Base-by-base conservation (phyloP, 176 grass and related monocot species). In the Oryza glaberrima region DNA sequence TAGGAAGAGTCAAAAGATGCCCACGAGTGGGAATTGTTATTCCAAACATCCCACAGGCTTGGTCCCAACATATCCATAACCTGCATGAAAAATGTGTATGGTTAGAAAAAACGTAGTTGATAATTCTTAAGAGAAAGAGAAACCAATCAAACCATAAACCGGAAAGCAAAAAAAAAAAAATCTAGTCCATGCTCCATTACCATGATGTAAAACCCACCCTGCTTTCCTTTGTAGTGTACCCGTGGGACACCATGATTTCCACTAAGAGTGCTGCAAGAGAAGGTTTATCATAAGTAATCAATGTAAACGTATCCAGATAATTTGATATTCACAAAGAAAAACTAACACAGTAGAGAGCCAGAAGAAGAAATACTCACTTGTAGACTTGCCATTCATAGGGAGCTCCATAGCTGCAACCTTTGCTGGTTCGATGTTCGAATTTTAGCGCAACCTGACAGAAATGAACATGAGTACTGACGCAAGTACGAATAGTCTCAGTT, bases 361-460 rank as follows among this genome's bases (percentile, higher is more conserved):
- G n/a, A 19, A 76, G 77, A 68, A 38, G 20, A 65, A 88, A 32
- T 44, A 90, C 93, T 82, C 45, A 98, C 93, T 92, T 95, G 85
- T 95, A 98, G 79, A 95, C 93, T 88, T 94, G 91, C 96, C 96
- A 98, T 89, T 98, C 96, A 47, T 93, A 98, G 58, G 96, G 95
- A 85, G 93, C 88, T 87, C 93, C 93, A 78, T 87, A 88, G 49
- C 83, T 98, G 82, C 96, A 98, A 67, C 96, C 93, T 90, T 98
- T 94, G 82, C 96, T 98, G 51, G 82, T 93, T 70, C 92, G 88
- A 63, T 98, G 96, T 90, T 98, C 96, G 73, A 98, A 95, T 91
- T 98, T 98, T 36, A 95, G 54, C 63, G 93, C 93, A 83, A 98
- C 89, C 93, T 98, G 69, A 81, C 67, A 96, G 71, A 77, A 65